A percentile compares a stretch with the other conserved stretches of the same genome.
phyloP scores from a whole-genome alignment of 208 protist genomes.

The Leishmania braziliensis region DNA sequence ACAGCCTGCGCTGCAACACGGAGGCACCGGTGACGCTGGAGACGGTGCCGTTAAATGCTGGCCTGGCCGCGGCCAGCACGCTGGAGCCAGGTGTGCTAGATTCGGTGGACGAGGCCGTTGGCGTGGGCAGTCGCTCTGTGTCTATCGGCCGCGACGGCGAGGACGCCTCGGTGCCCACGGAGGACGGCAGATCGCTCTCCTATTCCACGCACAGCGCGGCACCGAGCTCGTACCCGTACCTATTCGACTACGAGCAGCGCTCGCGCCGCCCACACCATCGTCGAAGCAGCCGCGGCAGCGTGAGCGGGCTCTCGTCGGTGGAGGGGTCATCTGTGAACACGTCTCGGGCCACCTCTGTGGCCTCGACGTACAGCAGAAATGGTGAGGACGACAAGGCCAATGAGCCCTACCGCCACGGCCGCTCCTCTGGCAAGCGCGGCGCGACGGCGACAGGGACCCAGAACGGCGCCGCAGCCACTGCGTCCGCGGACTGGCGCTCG shows the following conservation, averaged over 20 bases:
- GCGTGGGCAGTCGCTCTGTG: background rate
- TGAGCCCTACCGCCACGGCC: background rate
- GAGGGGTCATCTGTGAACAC: slow-evolving; percentile 6
- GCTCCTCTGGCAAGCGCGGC: background rate
- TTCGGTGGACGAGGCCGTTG: slow-evolving; percentile 11
- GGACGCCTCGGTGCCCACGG: slow-evolving; percentile 14
- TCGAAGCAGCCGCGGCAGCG: slow-evolving; percentile 11
- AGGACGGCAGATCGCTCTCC: slow-evolving; percentile 26
- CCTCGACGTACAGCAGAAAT: slow-evolving; percentile 31
- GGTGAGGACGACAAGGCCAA: slow-evolving; percentile 31
- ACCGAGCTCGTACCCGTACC: slow-evolving; percentile 33
- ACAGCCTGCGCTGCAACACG: slow-evolving; percentile 25
- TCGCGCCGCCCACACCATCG: slow-evolving; percentile 16
- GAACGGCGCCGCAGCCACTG: background rate
- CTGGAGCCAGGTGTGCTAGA: slow-evolving; percentile 14
- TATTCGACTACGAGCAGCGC: slow-evolving; percentile 30
- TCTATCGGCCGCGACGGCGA: background rate
- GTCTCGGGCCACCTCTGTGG: slow-evolving; percentile 45
- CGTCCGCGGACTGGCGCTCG: slow-evolving; percentile 53
- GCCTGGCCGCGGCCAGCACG: slow-evolving; percentile 10
- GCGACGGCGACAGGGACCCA: background rate
- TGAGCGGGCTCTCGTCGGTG: slow-evolving; percentile 16
- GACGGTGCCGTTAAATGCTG: slow-evolving; percentile 25
- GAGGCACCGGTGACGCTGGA: slow-evolving; percentile 33
- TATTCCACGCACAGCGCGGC: slow-evolving; percentile 27